Base-by-base conservation (phyloP, 306 rosid genomes). In the Prunus kanzakura region DNA sequence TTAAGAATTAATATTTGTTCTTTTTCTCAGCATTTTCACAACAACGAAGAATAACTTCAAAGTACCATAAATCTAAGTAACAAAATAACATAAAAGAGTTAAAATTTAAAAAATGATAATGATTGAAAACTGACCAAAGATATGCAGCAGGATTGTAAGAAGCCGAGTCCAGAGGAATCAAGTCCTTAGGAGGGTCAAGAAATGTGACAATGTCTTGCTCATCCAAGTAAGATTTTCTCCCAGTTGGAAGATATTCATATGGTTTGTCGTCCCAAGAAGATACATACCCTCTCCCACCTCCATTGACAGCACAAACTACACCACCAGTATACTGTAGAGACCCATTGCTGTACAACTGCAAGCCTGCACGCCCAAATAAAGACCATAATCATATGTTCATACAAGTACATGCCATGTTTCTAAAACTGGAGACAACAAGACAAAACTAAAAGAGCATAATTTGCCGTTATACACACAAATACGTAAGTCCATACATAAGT, bases 81-180 rank as follows among this genome's bases (percentile, higher is more conserved):
- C 4, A 51, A 30, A 11, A 70, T 29, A 70, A 29, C 63, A 27
- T 1, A 27, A 19, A n/a, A 4, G 11, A 51, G n/a, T 16, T 27
- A 38, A 6, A 38, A 38, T 38, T 8, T 2, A 41, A 18, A 12
- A 11, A 14, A 72, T 16, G 23, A 14, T 1, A 22, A 46, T 8
- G 41, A 58, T 11, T 18, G 19, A 10, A 81, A 25, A 75, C 79
- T 68, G 69, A 91, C 98, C 98, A 91, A 32, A 91, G 85, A 85
- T 93, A 93, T 2, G 91, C 88, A 61, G 98, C 92, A 45, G 97
- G 94, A 77, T 93, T 93, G 66, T 89, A 93, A 61, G 94, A 90
- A 87, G 79, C 55, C 3, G 86, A 78, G 61, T 90, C 86, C 56
- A 93, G 76, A 67, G 98, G 98, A 38, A 89, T 87, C 46, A 93